Conservation (phyloP, 345 rosid species). For the Euphorbia tirucalli region DNA sequence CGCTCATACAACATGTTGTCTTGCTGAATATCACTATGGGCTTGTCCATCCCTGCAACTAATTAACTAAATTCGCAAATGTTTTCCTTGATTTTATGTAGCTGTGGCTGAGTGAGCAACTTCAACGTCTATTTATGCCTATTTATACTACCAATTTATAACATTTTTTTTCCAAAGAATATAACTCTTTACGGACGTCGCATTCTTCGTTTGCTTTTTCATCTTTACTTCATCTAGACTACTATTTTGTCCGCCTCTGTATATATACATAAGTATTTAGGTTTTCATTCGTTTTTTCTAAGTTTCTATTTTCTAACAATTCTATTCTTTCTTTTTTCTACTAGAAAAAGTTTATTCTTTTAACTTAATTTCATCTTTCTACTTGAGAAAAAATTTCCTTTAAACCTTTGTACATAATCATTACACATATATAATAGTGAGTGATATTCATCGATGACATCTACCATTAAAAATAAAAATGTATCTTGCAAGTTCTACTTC, state of each 20-base stretch:
- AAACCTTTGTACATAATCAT: too few relatives aligned
- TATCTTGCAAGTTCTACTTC: too few relatives aligned
- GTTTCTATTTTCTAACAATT: background rate
- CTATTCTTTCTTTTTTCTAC: background rate
- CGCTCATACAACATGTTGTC: constrained; percentile 35
- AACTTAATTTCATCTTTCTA: background rate
- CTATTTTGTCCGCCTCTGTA: background rate
- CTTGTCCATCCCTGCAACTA: constrained; percentile 12
- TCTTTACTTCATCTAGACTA: too few relatives aligned
- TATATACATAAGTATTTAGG: too few relatives aligned
- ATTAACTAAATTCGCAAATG: constrained; percentile 28
- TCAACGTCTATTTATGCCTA: constrained; percentile 12
- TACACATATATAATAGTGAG: too few relatives aligned
- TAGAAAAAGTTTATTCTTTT: too few relatives aligned
- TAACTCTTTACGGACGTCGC: constrained; percentile 1
- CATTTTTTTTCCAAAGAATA: constrained; percentile 3
- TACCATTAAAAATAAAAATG: too few relatives aligned
- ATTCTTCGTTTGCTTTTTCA: constrained; percentile 19
- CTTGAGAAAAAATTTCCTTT: too few relatives aligned
- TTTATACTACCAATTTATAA: constrained; percentile 25
- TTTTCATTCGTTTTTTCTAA: too few relatives aligned
- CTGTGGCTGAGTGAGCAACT: constrained; percentile 13
- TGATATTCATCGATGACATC: too few relatives aligned
- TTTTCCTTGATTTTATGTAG: background rate
- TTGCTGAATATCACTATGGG: constrained; percentile 36